A percentile compares a stretch with the other conserved stretches of the same genome.
Evolutionary conservation across 73 alveolate genomes (phyloP).

Genomic region (Uronychia setigera): DNA sequence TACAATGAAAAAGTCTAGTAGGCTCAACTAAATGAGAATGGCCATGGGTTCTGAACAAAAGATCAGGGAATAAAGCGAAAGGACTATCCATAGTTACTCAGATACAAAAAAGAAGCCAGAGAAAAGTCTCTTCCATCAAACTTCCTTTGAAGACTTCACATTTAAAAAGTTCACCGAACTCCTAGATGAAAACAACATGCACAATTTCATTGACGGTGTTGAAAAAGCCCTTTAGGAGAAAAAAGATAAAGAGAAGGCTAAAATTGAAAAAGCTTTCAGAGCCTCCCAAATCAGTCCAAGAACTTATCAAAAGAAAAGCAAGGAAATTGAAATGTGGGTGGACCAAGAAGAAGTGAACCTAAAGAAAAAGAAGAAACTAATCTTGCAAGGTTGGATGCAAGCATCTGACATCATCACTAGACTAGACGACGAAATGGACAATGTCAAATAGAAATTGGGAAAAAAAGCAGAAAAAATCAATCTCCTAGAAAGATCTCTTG

Average conservation of each 20-base stretch:
- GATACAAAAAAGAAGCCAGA: neutral
- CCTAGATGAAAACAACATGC: slow-evolving; percentile 7
- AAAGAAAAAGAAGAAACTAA: slow-evolving; percentile 23
- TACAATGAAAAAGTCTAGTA: neutral
- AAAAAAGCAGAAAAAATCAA: slow-evolving; percentile 1
- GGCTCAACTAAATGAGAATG: neutral
- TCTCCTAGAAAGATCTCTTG: neutral
- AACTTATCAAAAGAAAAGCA: slow-evolving; percentile 20
- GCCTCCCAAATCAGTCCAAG: slow-evolving; percentile 10
- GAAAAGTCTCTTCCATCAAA: neutral
- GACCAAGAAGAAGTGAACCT: slow-evolving; percentile 42
- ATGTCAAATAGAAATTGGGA: slow-evolving; percentile 3
- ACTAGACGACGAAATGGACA: slow-evolving; percentile 21
- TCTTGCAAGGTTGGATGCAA: slow-evolving; percentile 57
- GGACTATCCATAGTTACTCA: neutral
- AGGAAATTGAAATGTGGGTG: slow-evolving; percentile 48
- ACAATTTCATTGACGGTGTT: neutral
- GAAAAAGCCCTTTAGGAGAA: slow-evolving; percentile 12
- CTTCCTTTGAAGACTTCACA: neutral
- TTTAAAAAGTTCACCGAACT: slow-evolving; percentile 3
- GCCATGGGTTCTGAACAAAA: slow-evolving; percentile 3
- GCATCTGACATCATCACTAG: slow-evolving; percentile 9
- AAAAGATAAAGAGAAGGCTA: slow-evolving; percentile 7
- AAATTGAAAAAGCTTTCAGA: slow-evolving; percentile 6
- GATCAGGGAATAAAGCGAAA: neutral